Base-by-base conservation (phyloP, 2,329 filamentous ascomycete genomes). In the Fusarium secorum region DNA sequence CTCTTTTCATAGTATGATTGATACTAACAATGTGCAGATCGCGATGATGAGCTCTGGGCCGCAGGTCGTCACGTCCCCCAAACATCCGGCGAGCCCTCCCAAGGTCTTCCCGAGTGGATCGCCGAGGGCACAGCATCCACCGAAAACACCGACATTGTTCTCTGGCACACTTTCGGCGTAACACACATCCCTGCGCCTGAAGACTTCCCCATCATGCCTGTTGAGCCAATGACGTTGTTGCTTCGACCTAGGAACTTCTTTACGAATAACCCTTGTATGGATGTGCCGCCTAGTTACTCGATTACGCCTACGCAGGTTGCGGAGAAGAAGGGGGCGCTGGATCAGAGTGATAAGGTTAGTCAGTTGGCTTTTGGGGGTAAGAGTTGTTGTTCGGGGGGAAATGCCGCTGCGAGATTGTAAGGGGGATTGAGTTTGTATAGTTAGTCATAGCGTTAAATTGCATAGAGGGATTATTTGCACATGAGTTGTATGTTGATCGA, bases 151-250 rank as follows among this genome's bases (percentile, higher is more conserved):
- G 93, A 98, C 78, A 83, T 97, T 33, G 94, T 98, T 3, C 87
- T 97, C 20, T 98, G 94, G 94, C 94, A 97, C 82, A 97, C 94
- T 0, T 98, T 97, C 76, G 95, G 95, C 38, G 85, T 97, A 38
- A 95, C 92, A 1, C 95, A 97, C 79, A 95, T 97, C 84, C 94
- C 95, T 0, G 85, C 92, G 0, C 94, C 94, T 0, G 95, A 98
- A 78, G 95, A 97, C 80, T 97, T 93, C 84, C 95, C 95, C 33
- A 86, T 97, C 74, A 97, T 97, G 94, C 94, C 94, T 0, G 92
- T 89, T 1, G 92, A 95, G 84, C 92, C 93, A 1, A 95, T 97
- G 87, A 93, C 89, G 3, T 83, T 97, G 73, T 85, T 97, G 38
- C 84, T 97, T 42, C 84, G 93, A 35, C 94, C 94, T 6, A 84